Conservation (phyloP, 345 rosid genomes). For the Jatropha curcas region DNA sequence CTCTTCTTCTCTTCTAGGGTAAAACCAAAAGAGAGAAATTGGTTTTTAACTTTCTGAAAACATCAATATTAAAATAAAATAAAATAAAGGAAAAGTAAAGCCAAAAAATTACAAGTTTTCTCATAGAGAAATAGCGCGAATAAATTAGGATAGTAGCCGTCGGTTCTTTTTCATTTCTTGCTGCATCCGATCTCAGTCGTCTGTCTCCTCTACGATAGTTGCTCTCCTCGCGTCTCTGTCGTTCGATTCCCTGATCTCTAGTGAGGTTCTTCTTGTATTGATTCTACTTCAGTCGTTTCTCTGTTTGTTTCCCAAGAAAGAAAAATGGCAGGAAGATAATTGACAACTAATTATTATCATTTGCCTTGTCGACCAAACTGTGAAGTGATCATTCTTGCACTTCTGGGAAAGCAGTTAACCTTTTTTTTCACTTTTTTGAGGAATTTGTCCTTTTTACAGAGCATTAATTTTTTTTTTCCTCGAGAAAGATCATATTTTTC, state of each 20-base stretch:
- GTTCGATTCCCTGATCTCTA: conserved; percentile 19
- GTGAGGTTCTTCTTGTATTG: conserved; percentile 23
- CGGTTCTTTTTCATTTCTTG: not conserved
- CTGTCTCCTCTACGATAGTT: conserved; percentile 13
- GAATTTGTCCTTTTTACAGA: not conserved
- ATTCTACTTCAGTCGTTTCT: not conserved
- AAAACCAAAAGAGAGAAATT: too few species aligned
- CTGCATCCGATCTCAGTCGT: not conserved
- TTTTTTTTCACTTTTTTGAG: not conserved
- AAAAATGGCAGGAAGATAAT: not conserved
- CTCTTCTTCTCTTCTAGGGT: too few species aligned
- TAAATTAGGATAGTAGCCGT: not conserved
- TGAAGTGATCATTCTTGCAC: not conserved
- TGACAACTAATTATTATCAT: not conserved
- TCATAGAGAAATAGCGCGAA: not conserved
- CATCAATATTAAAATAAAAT: too few species aligned
- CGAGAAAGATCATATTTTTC: too few species aligned
- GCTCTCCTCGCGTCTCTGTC: conserved; percentile 22
- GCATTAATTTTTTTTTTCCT: not conserved
- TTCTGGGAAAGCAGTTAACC: too few species aligned
- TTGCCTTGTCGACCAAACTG: not conserved
- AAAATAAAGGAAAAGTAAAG: too few species aligned
- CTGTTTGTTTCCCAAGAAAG: not conserved
- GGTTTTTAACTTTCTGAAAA: too few species aligned
- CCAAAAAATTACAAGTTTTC: too few species aligned